Percentiles rank a stretch among this genome's conserved stretches.
These are phyloP conservation scores for Microdochium nivale DNA, from an alignment of 2,329 filamentous ascomycete genomes.

Conservation along the genomic window DNA sequence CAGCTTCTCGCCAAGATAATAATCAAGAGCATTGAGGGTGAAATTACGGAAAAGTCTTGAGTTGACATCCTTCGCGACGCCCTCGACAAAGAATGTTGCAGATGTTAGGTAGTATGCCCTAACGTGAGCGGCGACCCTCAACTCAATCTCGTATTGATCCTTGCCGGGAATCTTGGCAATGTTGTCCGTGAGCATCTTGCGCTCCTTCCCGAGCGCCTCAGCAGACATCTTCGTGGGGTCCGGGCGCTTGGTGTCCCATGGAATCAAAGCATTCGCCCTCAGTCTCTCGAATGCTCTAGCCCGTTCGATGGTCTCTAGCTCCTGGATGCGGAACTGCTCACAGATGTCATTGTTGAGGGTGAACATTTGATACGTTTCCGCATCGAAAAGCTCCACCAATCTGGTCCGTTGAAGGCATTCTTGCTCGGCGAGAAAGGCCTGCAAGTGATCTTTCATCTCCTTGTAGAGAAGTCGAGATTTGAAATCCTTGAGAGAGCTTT, in stretches of 20 bases:
- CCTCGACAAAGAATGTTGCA: conserved; percentile 54
- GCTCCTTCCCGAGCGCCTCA: conserved; percentile 37
- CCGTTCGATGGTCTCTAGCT: conserved; percentile 34
- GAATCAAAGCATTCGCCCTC: conserved; percentile 25
- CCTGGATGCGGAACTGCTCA: conserved; percentile 32
- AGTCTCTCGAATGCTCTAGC: conserved; percentile 42
- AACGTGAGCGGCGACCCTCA: conserved; percentile 54
- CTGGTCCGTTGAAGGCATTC: conserved; percentile 24
- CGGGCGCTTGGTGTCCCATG: conserved; percentile 22
- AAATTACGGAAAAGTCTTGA: conserved; percentile 17
- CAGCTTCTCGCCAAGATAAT: conserved; percentile 16
- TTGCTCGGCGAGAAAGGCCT: conserved; percentile 32
- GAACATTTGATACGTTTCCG: conserved; percentile 47
- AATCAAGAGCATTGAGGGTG: conserved; percentile 11
- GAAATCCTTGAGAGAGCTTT: conserved; percentile 34
- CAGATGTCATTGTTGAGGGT: conserved; percentile 47
- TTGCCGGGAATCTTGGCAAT: conserved; percentile 34
- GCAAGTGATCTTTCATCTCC: conserved; percentile 33
- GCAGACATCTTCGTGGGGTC: conserved; percentile 30
- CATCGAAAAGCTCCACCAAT: conserved; percentile 35
- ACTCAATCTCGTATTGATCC: conserved; percentile 51
- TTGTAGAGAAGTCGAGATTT: conserved; percentile 41
- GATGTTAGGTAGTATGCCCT: conserved; percentile 64
- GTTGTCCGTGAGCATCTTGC: conserved; percentile 30
- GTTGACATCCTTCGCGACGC: conserved; percentile 23